These are phyloP conservation scores for Scleroderma bovista DNA, from an alignment of 768 basidiomycete species.

Conservation along the genomic window DNA sequence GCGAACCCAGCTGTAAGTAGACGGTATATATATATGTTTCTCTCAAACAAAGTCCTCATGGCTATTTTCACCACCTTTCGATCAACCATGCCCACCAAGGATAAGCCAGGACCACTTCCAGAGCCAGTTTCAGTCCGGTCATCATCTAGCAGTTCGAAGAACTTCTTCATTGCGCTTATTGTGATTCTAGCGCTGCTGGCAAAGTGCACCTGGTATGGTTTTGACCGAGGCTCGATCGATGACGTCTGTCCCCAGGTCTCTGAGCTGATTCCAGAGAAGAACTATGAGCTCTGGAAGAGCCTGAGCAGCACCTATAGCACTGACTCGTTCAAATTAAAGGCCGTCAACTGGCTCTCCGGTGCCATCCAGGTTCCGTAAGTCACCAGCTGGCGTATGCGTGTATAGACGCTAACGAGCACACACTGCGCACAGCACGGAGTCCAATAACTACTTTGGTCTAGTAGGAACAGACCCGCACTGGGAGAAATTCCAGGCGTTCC, in stretches of 20 bases:
- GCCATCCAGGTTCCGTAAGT: constrained; percentile 39
- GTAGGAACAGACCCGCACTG: constrained; percentile 49
- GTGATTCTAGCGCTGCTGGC: background rate
- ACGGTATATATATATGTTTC: too few species aligned
- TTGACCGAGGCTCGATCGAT: background rate
- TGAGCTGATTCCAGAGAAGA: constrained; percentile 29
- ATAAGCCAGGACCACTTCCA: background rate
- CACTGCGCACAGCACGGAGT: constrained; percentile 39
- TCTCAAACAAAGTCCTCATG: too few species aligned
- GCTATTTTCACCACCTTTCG: too few species aligned
- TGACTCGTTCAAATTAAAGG: constrained; percentile 30
- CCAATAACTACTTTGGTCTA: constrained; percentile 43
- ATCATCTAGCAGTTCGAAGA: background rate
- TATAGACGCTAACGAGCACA: background rate
- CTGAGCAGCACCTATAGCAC: constrained; percentile 28
- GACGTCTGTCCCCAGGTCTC: constrained; percentile 32
- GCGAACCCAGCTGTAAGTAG: too few species aligned
- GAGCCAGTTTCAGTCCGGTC: background rate
- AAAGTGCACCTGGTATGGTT: background rate
- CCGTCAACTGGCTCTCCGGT: constrained; percentile 33
- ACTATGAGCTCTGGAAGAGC: constrained; percentile 28
- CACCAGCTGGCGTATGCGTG: background rate
- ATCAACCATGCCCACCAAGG: background rate
- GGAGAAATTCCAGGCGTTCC: constrained; percentile 49
- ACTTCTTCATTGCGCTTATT: background rate